Evolutionary conservation across 768 basidiomycete genomes (phyloP).

Genomic region (Tricholoma saponaceum): DNA sequence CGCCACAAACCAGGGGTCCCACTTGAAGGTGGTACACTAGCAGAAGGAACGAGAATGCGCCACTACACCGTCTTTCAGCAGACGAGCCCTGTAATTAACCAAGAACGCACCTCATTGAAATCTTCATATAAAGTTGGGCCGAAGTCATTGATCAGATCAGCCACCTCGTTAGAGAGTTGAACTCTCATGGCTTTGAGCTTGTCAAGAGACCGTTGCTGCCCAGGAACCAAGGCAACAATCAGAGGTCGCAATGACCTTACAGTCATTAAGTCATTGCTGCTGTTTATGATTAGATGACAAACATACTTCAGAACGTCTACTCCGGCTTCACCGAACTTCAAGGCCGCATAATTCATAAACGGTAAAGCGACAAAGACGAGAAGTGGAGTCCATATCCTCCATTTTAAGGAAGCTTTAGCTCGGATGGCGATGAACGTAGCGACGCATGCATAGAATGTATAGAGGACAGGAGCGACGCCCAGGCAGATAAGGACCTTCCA

Average conservation of each 20-base stretch:
- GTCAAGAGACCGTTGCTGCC: slow-evolving; percentile 78
- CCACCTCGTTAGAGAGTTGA: slow-evolving; percentile 79
- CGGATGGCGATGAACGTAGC: slow-evolving; percentile 71
- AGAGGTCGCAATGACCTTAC: slow-evolving; percentile 84
- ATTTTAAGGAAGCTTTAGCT: slow-evolving; percentile 56
- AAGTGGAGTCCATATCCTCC: slow-evolving; percentile 74
- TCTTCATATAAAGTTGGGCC: slow-evolving; percentile 86
- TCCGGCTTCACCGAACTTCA: slow-evolving; percentile 97
- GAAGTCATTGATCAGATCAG: slow-evolving; percentile 79
- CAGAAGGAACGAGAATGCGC: slow-evolving; percentile 80
- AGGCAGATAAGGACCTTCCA: slow-evolving; percentile 97
- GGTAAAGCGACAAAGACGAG: slow-evolving; percentile 72
- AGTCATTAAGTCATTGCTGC: slow-evolving; percentile 6
- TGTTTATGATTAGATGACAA: background rate
- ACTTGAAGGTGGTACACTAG: slow-evolving; percentile 78
- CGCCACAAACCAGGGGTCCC: slow-evolving; percentile 73
- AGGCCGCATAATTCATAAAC: slow-evolving; percentile 86
- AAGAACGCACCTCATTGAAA: slow-evolving; percentile 65
- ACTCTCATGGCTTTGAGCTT: slow-evolving; percentile 71
- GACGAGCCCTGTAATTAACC: slow-evolving; percentile 4
- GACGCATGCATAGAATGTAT: slow-evolving; percentile 75
- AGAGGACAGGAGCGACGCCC: slow-evolving; percentile 85
- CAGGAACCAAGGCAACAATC: slow-evolving; percentile 82
- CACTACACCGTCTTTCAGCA: slow-evolving; percentile 37
- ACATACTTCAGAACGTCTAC: slow-evolving; percentile 94